Evolutionary conservation across 441 rosid species (phyloP).

Genomic region (Viola pubescens): DNA sequence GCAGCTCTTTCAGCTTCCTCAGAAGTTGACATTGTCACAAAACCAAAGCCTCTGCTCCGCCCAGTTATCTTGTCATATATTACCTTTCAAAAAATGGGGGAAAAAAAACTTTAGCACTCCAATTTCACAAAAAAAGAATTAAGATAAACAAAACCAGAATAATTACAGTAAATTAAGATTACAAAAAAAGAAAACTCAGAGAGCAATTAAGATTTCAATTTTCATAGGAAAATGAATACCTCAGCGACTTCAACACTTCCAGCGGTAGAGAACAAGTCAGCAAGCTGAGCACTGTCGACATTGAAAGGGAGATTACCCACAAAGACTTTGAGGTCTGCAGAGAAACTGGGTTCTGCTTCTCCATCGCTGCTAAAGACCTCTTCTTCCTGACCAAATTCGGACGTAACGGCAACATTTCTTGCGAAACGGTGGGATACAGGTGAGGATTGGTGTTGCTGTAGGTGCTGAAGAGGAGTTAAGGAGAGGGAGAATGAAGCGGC

Average conservation of each 20-base stretch:
- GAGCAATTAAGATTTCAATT: neutral
- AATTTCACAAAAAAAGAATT: neutral
- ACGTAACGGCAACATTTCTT: constrained; percentile 51
- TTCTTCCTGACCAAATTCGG: constrained; percentile 64
- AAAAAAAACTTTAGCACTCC: constrained; percentile 5
- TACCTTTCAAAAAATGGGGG: constrained; percentile 38
- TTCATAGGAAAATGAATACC: constrained; percentile 30
- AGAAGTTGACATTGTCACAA: constrained; percentile 75
- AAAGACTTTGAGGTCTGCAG: constrained; percentile 71
- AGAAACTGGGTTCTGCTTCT: constrained; percentile 33
- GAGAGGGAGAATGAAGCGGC: constrained; percentile 28
- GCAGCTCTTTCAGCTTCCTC: constrained; percentile 83
- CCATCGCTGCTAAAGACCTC: constrained; percentile 44
- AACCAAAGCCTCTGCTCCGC: constrained; percentile 91
- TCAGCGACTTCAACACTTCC: constrained; percentile 95
- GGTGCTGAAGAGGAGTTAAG: neutral
- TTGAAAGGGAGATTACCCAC: constrained; percentile 91
- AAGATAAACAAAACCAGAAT: neutral
- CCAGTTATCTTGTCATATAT: constrained; percentile 88
- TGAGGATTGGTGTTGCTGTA: neutral
- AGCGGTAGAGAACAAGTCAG: constrained; percentile 62
- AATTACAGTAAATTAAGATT: neutral
- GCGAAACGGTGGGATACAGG: constrained; percentile 34
- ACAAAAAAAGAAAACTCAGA: constrained; percentile 2
- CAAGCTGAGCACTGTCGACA: constrained; percentile 86